These are phyloP conservation scores for Corynespora cassiicola DNA, from an alignment of 2,329 filamentous ascomycete genomes.

Conservation along the genomic window DNA sequence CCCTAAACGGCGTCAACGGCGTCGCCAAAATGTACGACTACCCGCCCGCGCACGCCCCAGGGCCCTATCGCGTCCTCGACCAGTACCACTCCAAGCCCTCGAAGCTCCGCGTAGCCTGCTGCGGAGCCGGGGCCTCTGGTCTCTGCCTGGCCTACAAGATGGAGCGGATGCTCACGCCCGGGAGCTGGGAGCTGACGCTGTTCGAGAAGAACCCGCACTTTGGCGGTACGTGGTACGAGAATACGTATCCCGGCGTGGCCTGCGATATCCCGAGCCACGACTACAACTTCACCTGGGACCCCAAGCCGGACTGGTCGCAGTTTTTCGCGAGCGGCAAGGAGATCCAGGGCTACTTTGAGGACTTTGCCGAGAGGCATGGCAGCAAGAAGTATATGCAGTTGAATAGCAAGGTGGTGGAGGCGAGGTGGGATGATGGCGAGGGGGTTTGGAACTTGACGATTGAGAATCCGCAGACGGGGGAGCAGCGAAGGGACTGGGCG, in stretches of 20 bases:
- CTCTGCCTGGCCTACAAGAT: constrained; percentile 42
- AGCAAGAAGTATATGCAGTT: constrained; percentile 56
- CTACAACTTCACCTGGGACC: constrained; percentile 68
- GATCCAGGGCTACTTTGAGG: constrained; percentile 58
- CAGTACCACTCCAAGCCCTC: constrained; percentile 42
- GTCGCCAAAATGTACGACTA: constrained; percentile 34
- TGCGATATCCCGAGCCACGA: constrained; percentile 56
- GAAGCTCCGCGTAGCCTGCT: constrained; percentile 37
- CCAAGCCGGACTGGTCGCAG: constrained; percentile 62
- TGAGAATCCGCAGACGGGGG: constrained; percentile 39
- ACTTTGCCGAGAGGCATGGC: constrained; percentile 65
- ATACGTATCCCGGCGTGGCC: constrained; percentile 41
- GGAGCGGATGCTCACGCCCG: constrained; percentile 36
- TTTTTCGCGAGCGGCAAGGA: constrained; percentile 58
- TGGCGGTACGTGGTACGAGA: constrained; percentile 43
- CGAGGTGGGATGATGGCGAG: constrained; percentile 51
- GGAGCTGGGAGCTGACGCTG: constrained; percentile 36
- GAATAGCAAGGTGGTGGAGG: constrained; percentile 52
- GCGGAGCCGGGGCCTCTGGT: constrained; percentile 37
- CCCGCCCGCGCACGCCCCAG: constrained; percentile 35
- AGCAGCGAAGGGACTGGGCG: constrained; percentile 40
- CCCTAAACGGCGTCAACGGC: constrained; percentile 34
- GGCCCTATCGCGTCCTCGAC: constrained; percentile 36
- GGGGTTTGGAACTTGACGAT: constrained; percentile 50
- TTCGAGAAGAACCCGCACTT: constrained; percentile 40